These are phyloP conservation scores for Pyracantha coccinea DNA, from an alignment of 331 rosid genomes.

Conservation along the genomic window DNA sequence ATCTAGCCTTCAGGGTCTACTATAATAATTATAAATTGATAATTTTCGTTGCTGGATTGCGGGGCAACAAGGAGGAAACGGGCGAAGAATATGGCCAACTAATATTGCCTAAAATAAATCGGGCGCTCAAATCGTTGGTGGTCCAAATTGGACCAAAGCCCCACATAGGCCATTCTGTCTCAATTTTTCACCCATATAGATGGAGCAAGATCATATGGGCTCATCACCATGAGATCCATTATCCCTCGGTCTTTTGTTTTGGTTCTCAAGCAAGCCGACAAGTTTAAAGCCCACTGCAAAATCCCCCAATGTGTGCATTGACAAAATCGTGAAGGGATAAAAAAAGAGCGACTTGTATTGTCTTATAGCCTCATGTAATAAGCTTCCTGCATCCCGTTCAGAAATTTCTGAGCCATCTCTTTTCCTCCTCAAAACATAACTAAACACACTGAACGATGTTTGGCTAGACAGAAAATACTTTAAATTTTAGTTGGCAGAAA, in stretches of 20 bases:
- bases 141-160: too few species aligned
- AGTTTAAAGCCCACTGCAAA: neutral
- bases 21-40: too few species aligned
- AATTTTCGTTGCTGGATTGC: too few species aligned
- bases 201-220: neutral
- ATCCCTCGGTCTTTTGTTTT: neutral
- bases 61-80: too few species aligned
- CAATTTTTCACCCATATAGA: neutral
- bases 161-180: too few species aligned
- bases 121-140: too few species aligned
- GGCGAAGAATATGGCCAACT: neutral
- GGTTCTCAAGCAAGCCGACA: neutral
- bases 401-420: neutral
- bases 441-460: neutral
- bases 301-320: neutral
- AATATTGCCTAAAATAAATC: neutral
- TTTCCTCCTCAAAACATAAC: neutral
- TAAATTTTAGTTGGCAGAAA: conserved; percentile 6
- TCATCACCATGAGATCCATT: neutral
- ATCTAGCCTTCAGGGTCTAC: too few species aligned
- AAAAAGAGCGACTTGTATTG: neutral
- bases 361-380: conserved; percentile 1
- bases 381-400: neutral
- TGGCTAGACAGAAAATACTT: conserved; percentile 1
- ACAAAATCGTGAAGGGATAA: neutral